Conservation (phyloP, 2,329 filamentous ascomycete species). For the Aspergillus fructus region DNA sequence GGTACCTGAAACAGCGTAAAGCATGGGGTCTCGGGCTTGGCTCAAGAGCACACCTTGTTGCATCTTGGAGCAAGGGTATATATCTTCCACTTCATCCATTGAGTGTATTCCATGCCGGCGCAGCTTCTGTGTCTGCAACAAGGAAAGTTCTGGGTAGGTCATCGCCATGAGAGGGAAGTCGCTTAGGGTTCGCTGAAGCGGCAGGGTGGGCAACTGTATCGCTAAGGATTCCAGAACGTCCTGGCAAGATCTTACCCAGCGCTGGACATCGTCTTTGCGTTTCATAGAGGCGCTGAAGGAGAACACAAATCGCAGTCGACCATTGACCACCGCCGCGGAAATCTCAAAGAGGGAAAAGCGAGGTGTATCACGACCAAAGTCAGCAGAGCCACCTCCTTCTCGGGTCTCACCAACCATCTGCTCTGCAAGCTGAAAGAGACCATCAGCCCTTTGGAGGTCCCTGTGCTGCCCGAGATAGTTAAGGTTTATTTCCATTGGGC, state of each 20-base stretch:
- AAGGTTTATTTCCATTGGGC: slow-evolving; percentile 45
- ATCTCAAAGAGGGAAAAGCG: slow-evolving; percentile 54
- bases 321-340: slow-evolving; percentile 49
- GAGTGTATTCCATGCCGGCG: slow-evolving; percentile 34
- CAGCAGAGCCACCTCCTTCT: slow-evolving; percentile 45
- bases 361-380: slow-evolving; percentile 46
- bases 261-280: slow-evolving; percentile 44
- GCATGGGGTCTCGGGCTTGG: slow-evolving; percentile 30
- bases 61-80: slow-evolving; percentile 39
- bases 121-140: slow-evolving; percentile 37
- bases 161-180: slow-evolving; percentile 48
- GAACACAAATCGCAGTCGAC: slow-evolving; percentile 49
- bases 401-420: slow-evolving; percentile 48
- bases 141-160: slow-evolving; percentile 42
- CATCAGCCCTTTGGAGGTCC: slow-evolving; percentile 46
- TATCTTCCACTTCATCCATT: slow-evolving; percentile 42
- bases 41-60: slow-evolving; percentile 39
- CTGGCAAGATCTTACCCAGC: slow-evolving; percentile 45
- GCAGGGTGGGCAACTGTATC: slow-evolving; percentile 23
- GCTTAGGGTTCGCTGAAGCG: slow-evolving; percentile 36
- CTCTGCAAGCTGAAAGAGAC: slow-evolving; percentile 43
- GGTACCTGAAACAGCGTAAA: slow-evolving; percentile 39
- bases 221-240: slow-evolving; percentile 31
- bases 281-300: slow-evolving; percentile 51
- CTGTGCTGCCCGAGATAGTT: slow-evolving; percentile 42